phyloP scores from a whole-genome alignment of 2,329 filamentous ascomycete genomes.

The Verticillium nonalfalfae region DNA sequence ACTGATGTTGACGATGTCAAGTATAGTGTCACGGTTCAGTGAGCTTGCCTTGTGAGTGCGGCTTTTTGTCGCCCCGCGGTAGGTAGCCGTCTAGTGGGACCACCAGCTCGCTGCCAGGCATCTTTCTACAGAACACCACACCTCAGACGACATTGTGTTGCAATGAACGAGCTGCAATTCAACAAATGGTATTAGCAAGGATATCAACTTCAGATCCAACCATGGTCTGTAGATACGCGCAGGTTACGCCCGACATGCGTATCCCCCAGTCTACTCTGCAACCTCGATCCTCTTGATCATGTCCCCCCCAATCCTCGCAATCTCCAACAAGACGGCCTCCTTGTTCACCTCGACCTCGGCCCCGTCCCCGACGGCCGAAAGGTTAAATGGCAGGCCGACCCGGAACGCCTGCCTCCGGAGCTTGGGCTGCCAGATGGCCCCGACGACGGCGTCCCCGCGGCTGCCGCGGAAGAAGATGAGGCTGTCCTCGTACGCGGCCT shows the following conservation, averaged over 20 bases:
- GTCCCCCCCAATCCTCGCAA: slow-evolving; percentile 60
- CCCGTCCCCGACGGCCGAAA: slow-evolving; percentile 15
- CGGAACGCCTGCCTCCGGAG: slow-evolving; percentile 57
- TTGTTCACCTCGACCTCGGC: slow-evolving; percentile 59
- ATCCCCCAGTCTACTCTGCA: slow-evolving; percentile 5
- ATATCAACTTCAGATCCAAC: not conserved
- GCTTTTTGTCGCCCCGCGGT: no score
- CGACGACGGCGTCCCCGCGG: slow-evolving; percentile 46
- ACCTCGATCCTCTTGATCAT: slow-evolving; percentile 63
- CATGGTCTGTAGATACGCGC: no score
- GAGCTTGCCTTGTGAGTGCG: no score
- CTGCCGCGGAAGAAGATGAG: slow-evolving; percentile 75
- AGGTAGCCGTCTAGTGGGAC: no score
- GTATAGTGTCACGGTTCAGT: no score
- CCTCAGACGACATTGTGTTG: no score
- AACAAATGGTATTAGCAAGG: not conserved
- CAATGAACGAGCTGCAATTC: no score
- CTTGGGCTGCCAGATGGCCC: slow-evolving; percentile 53
- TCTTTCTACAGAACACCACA: no score
- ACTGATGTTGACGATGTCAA: no score
- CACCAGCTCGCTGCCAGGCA: no score
- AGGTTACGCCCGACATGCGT: not conserved
- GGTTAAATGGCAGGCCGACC: slow-evolving; percentile 63
- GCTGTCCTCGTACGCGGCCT: slow-evolving; percentile 57
- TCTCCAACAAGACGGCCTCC: slow-evolving; percentile 63